Conservation (phyloP, 169 alveolate genomes). For the Eimeria brunetti region DNA sequence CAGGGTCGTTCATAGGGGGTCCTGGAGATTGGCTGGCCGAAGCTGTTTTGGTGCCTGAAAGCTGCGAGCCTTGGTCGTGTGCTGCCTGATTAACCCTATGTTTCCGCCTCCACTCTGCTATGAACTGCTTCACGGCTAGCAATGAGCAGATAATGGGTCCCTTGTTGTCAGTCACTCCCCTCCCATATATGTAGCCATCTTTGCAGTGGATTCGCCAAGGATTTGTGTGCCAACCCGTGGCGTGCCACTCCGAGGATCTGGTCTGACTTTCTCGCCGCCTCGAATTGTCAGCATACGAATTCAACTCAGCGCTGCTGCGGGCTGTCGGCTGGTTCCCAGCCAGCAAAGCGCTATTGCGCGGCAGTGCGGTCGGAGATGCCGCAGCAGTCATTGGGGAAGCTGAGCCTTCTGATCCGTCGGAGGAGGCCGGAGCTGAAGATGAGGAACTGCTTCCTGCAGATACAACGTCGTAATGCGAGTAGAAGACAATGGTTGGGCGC, state of each 20-base stretch:
- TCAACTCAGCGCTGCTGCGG: constrained; percentile 16
- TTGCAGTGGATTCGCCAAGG: constrained; percentile 77
- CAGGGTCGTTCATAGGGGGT: constrained; percentile 14
- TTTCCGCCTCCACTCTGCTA: constrained; percentile 62
- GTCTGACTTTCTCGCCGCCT: neutral
- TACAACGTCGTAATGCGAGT: constrained; percentile 83
- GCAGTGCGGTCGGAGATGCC: constrained; percentile 37
- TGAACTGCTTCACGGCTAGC: constrained; percentile 79
- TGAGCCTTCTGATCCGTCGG: constrained; percentile 22
- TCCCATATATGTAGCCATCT: constrained; percentile 82
- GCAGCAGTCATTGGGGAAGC: constrained; percentile 7
- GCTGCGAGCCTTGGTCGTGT: constrained; percentile 26
- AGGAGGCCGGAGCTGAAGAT: constrained; percentile 2
- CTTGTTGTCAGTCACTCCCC: constrained; percentile 83
- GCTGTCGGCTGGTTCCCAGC: constrained; percentile 16
- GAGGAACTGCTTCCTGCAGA: constrained; percentile 33
- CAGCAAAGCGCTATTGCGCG: neutral
- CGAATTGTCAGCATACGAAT: neutral
- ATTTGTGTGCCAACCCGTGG: constrained; percentile 72
- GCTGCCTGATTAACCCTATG: constrained; percentile 39
- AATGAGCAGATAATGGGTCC: constrained; percentile 81
- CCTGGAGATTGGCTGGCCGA: neutral
- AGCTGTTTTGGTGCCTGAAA: neutral
- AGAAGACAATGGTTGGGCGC: constrained; percentile 82
- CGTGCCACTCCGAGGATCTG: constrained; percentile 39